phyloP scores from a whole-genome alignment of 2,329 filamentous ascomycete species.

The Fusarium foetens region DNA sequence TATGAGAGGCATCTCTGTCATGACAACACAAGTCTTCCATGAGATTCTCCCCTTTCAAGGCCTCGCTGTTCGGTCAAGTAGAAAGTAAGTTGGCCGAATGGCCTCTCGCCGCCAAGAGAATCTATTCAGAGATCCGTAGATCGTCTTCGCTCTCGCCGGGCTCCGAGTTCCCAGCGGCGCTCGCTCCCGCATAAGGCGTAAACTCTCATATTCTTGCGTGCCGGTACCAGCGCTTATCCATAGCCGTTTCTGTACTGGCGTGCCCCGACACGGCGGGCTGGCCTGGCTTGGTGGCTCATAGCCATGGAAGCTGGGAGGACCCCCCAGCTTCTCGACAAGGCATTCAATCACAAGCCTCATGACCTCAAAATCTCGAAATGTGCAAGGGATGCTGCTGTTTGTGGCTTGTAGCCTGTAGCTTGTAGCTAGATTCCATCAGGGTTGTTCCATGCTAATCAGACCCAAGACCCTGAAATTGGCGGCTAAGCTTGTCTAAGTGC shows the following conservation, averaged over 20 bases:
- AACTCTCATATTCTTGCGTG: neutral
- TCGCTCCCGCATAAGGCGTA: conserved; percentile 7
- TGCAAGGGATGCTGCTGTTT: neutral
- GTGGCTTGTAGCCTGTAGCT: neutral
- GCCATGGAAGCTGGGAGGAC: neutral
- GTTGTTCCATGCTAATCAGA: conserved; percentile 6
- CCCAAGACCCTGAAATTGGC: conserved; percentile 23
- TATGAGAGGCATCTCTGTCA: neutral
- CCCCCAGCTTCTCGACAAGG: neutral
- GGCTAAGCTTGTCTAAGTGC: conserved; percentile 16
- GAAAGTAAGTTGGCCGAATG: conserved; percentile 13
- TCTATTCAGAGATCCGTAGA: neutral
- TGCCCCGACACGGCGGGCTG: conserved; percentile 8
- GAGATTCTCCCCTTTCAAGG: neutral
- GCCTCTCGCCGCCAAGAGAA: conserved; percentile 14
- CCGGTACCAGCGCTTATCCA: neutral
- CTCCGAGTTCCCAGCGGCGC: conserved; percentile 23
- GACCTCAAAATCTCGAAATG: neutral
- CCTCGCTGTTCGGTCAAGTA: conserved; percentile 3
- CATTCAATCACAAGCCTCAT: conserved; percentile 4
- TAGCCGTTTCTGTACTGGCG: conserved; percentile 31
- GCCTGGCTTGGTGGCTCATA: conserved; percentile 5
- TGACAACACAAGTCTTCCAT: neutral
- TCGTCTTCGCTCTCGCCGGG: conserved; percentile 26
- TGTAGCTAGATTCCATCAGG: neutral